Base-by-base conservation (phyloP, 176 grass and related monocot genomes). In the Eremochloa ophiuroides region DNA sequence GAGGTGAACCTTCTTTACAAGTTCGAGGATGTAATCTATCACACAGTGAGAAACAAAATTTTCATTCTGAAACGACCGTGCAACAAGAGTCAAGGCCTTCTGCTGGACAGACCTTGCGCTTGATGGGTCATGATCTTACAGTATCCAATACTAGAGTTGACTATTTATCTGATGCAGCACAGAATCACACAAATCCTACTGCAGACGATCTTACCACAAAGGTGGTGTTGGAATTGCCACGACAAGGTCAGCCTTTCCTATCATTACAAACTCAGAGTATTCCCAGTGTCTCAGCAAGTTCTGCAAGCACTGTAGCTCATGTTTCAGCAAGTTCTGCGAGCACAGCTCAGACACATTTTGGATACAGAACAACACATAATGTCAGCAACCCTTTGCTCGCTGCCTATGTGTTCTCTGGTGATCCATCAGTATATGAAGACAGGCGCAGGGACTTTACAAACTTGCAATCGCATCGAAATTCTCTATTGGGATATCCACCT, bases 61-160 rank as follows among this genome's bases (percentile, higher is more conserved):
- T 75, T 66, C 65, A 60, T 86, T 47, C 71, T 69, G 83, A 83
- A 55, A 84, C 69, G 77, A 71, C 76, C 6, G 6, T 79, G 71
- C 74, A 80, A 4, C 30, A 55, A 26, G 79, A 64, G 30, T 75
- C 28, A 61, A 69, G 28, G 37, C 83, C 80, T 68, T 51, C 80
- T 61, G 4, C 63, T 30, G 76, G 72, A 62, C 90, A 80, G 43
- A 92, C 66, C 14, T 15, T 92, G 78, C 90, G 90, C 71, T 86
- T 92, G 80, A 92, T 92, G 90, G 90, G 90, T 66, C 79, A 89
- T 77, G 81, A 87, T 86, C 76, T 92, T 61, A 31, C 80, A 86
- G 76, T 92, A 66, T 83, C 75, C 42, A 69, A 39, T 34, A 62
- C 15, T 46, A 83, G 77, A 78, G 63, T 51, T 64, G 64, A 76